Evolutionary conservation across 768 basidiomycete species (phyloP).

Genomic region (Collybiopsis confluens): DNA sequence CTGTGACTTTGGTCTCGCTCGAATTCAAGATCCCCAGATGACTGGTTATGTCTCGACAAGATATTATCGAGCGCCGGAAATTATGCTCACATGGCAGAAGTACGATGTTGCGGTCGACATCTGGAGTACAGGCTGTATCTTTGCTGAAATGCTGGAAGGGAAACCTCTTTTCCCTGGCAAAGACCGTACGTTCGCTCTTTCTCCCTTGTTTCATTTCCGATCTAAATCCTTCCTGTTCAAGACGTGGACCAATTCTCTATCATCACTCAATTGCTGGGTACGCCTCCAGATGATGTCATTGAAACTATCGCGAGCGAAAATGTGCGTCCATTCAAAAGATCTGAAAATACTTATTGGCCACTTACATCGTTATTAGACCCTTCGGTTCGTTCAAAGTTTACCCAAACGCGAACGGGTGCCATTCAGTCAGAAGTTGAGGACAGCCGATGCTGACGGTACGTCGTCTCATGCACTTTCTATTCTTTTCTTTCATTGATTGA

Average conservation of each 20-base stretch:
- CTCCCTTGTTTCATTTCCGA: constrained; percentile 6
- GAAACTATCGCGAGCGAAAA: constrained; percentile 98
- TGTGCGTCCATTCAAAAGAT: too few species aligned
- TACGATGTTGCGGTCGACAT: constrained; percentile 99
- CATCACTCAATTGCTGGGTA: constrained; percentile 96
- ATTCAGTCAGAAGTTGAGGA: constrained; percentile 89
- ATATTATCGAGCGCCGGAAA: constrained; percentile 98
- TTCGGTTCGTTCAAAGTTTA: constrained; percentile 96
- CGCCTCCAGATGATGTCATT: constrained; percentile 99
- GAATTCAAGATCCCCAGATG: constrained; percentile 99
- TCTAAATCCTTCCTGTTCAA: constrained; percentile 33
- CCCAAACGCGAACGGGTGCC: constrained; percentile 96
- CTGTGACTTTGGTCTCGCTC: constrained; percentile 97
- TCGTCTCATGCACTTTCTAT: too few species aligned
- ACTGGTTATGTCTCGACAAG: constrained; percentile 99
- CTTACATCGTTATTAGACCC: constrained; percentile 61
- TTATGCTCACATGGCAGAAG: constrained; percentile 99
- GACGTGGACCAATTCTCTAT: constrained; percentile 99
- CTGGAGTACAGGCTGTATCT: constrained; percentile 99
- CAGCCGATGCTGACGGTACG: constrained; percentile 81
- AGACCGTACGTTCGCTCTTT: constrained; percentile 72
- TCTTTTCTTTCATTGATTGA: constrained; percentile 4
- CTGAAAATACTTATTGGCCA: too few species aligned
- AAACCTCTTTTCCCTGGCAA: constrained; percentile 99
- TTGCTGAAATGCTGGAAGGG: constrained; percentile 99